These are phyloP conservation scores for Mycena filopes DNA, from an alignment of 768 basidiomycete species.

Conservation along the genomic window DNA sequence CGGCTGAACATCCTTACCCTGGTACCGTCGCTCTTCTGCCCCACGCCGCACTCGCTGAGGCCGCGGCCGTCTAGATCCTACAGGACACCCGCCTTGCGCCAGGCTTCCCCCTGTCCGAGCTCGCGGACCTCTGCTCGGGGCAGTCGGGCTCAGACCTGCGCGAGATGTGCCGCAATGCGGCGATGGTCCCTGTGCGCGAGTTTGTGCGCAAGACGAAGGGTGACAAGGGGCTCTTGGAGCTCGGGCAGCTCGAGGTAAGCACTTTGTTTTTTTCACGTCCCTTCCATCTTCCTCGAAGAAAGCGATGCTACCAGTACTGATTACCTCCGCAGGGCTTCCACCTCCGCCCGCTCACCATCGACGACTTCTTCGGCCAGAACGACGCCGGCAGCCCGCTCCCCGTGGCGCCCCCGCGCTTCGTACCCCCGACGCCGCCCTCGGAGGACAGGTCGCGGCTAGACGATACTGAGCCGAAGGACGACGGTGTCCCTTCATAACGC, in stretches of 20 bases:
- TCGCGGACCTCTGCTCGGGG: constrained; percentile 79
- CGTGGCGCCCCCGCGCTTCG: neutral
- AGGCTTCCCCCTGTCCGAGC: constrained; percentile 65
- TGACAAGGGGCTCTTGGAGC: constrained; percentile 55
- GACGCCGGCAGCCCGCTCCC: constrained; percentile 15
- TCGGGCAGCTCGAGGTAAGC: constrained; percentile 60
- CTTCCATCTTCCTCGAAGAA: neutral
- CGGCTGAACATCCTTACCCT: constrained; percentile 85
- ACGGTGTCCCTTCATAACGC: neutral
- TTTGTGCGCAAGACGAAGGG: constrained; percentile 67
- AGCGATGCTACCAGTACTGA: neutral
- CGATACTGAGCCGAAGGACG: constrained; percentile 1
- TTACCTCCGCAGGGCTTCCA: constrained; percentile 72
- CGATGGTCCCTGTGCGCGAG: constrained; percentile 92
- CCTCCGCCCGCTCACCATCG: constrained; percentile 74
- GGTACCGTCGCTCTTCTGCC: constrained; percentile 49
- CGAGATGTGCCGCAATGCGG: constrained; percentile 93
- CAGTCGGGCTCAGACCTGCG: constrained; percentile 91
- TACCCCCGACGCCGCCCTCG: neutral
- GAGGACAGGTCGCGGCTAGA: constrained; percentile 24
- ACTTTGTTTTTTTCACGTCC: neutral
- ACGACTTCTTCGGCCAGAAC: constrained; percentile 65
- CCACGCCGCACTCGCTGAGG: constrained; percentile 1
- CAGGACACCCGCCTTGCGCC: constrained; percentile 76
- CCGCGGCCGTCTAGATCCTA: constrained; percentile 78